Percentiles rank a stretch among this genome's conserved stretches.
Conservation (phyloP, 768 basidiomycete genomes). For the Roridomyces roridus region DNA sequence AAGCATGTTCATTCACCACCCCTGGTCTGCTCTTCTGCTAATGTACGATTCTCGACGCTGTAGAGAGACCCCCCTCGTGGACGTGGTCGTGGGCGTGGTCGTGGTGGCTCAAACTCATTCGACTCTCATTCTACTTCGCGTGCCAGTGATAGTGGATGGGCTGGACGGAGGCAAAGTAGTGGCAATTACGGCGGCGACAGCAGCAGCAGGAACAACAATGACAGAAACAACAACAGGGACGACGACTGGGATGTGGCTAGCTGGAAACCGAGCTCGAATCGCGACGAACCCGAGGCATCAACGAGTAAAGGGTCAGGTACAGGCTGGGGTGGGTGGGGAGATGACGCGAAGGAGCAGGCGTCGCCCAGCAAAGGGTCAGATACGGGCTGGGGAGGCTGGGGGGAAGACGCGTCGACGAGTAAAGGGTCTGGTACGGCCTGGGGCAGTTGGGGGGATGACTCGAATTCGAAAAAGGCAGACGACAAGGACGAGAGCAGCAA, state of each 20-base stretch:
- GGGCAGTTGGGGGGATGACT: neutral
- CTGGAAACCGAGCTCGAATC: conserved; percentile 17
- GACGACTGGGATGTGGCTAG: conserved; percentile 1
- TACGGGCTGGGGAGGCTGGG: neutral
- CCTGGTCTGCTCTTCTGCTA: too few relatives aligned
- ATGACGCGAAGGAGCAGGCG: too few relatives aligned
- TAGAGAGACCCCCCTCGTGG: neutral
- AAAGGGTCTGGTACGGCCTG: neutral
- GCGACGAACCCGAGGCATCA: conserved; percentile 3
- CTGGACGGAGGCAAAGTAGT: neutral
- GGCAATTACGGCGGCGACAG: neutral
- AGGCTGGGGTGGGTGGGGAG: neutral
- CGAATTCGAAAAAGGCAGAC: too few relatives aligned
- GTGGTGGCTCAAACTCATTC: neutral
- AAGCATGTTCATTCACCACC: conserved; percentile 18
- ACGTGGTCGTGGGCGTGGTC: neutral
- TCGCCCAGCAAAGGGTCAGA: neutral
- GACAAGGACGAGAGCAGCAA: neutral
- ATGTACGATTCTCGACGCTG: too few relatives aligned
- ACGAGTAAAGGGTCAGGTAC: neutral
- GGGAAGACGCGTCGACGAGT: neutral
- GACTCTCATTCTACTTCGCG: neutral
- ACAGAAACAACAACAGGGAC: neutral
- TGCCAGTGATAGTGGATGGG: conserved; percentile 16
- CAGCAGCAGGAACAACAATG: neutral